Percentiles rank a stretch among this genome's conserved stretches.
Evolutionary conservation across 768 basidiomycete species (phyloP).

Genomic region (Inosperma sp.): DNA sequence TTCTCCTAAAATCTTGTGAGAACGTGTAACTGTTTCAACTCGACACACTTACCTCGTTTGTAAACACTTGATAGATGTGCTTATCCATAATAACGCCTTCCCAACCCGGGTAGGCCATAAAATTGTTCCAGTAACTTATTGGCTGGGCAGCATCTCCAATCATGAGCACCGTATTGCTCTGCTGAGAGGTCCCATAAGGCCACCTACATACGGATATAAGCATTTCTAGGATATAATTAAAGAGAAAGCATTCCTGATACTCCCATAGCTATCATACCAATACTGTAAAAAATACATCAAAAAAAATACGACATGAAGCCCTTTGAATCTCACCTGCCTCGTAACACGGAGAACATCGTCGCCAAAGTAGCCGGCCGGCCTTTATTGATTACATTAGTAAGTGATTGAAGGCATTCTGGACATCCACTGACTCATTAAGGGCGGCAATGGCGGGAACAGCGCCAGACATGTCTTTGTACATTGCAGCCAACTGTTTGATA

Average conservation of each 20-base stretch:
- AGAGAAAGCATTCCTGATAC: constrained; percentile 48
- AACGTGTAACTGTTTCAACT: background rate
- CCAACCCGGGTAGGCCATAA: constrained; percentile 47
- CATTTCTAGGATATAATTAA: background rate
- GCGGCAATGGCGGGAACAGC: constrained; percentile 69
- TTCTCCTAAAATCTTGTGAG: constrained; percentile 39
- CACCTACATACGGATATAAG: background rate
- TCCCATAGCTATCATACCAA: constrained; percentile 74
- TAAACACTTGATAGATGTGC: constrained; percentile 77
- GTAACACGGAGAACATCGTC: constrained; percentile 45
- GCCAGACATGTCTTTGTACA: constrained; percentile 48
- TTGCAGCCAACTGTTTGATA: constrained; percentile 56
- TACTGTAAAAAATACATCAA: too few relatives aligned
- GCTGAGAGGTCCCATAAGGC: constrained; percentile 12
- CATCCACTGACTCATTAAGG: constrained; percentile 63
- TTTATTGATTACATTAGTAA: constrained; percentile 22
- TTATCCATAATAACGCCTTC: constrained; percentile 75
- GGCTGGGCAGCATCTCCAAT: constrained; percentile 80
- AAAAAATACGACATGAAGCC: too few relatives aligned
- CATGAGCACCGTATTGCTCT: constrained; percentile 60
- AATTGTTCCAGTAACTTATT: constrained; percentile 64
- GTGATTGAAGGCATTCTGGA: background rate
- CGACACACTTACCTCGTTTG: constrained; percentile 40
- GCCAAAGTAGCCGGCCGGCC: constrained; percentile 68
- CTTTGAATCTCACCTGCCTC: too few relatives aligned